Evolutionary conservation across 805 yeast species (phyloP), one percentile per base, ranked within the genome.

Genomic region (Clavispora carvajalis): DNA sequence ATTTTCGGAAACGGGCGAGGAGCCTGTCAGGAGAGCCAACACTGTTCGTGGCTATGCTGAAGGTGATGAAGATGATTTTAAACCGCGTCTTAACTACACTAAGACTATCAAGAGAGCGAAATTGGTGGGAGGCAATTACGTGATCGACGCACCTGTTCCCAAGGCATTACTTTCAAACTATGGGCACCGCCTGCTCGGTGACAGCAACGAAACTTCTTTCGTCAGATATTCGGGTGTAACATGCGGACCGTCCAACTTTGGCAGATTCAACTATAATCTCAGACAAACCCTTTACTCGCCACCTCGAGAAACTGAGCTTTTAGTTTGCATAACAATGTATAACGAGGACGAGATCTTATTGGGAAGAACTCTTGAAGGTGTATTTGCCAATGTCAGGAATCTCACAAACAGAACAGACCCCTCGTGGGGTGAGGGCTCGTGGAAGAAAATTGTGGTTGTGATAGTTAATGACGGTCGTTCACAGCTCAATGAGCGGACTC

Each of bases 181-280:
- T 44, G 69, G 48, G 5, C 30, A 21, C 18, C 38, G 40, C n/a
- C 23, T 26, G 30, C 38, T 37, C 2, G 51, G 53, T n/a, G 40
- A 40, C 22, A 36, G 46, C 31, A 51, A 48, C 41, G 90, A 58
- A 85, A 91, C 67, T 84, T 83, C 71, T 24, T 87, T 82, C 53
- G 82, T 91, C 91, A 76, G 98, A 59, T 91, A 90, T 62, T 87
- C 93, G 42, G 97, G 96, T 0, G 89, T 86, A 16, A 91, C 98
- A 1, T 84, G 95, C 59, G 95, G 91, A 47, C 98, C 98, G 0
- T 71, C 77, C 9, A 78, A 82, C 40, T 86, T 85, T 55, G 65
- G 62, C 15, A 49, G 52, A 8, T 74, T 74, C 47, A 76, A 79
- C 51, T 93, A 86, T 66, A 80, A 83, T n/a, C 69, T 91, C 23